Evolutionary conservation across 768 basidiomycete genomes (phyloP).

Genomic region (Suillus lakei): DNA sequence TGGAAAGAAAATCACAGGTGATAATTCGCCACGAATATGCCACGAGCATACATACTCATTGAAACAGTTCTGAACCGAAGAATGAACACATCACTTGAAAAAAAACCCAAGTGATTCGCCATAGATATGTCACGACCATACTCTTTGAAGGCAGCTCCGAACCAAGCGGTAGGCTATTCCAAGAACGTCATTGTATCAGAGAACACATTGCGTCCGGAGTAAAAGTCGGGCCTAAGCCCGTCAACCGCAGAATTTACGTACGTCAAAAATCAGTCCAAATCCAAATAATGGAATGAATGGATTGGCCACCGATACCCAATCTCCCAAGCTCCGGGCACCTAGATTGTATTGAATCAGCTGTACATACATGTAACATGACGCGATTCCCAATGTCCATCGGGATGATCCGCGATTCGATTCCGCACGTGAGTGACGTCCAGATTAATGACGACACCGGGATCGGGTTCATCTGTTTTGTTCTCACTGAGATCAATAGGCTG

Average conservation of each 20-base stretch:
- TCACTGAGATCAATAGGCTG: background rate
- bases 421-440: background rate
- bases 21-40: background rate
- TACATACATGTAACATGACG: slow-evolving; percentile 54
- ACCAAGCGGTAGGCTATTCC: background rate
- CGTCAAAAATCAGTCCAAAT: background rate
- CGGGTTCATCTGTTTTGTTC: background rate
- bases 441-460: background rate
- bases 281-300: background rate
- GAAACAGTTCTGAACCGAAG: too few species aligned
- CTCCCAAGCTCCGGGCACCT: background rate
- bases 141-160: background rate
- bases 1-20: background rate
- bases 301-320: background rate
- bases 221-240: background rate
- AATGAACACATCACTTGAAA: too few species aligned
- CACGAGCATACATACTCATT: background rate
- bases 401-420: slow-evolving; percentile 22
- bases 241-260: background rate
- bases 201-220: background rate
- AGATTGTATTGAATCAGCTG: slow-evolving; percentile 12
- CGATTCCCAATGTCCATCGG: slow-evolving; percentile 48
- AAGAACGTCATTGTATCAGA: background rate
- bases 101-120: too few species aligned
- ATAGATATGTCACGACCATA: background rate